Base-by-base conservation (phyloP, 148 eudicot genomes). In the Silene uniflora region DNA sequence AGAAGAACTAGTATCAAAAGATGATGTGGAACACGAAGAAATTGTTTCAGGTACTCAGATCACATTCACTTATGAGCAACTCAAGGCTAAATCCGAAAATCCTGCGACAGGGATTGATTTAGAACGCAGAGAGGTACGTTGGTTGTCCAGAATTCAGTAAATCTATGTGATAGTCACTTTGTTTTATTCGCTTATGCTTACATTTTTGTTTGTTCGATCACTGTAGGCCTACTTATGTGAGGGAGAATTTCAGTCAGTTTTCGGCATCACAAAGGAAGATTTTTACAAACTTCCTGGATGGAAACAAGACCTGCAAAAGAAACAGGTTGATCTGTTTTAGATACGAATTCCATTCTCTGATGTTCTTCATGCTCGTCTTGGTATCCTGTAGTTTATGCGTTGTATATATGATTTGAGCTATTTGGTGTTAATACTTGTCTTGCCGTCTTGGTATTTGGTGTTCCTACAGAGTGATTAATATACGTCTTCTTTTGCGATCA, bases 271-370 rank as follows among this genome's bases (percentile, higher is more conserved):
- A 17, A 94, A 90, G 86, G 96, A 87, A 69, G 90, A 84, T 10
- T 94, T 94, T 78, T 85, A 85, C 77, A 90, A 90, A 78, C 79
- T 92, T 85, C 98, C 98, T 0, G 89, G 87, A 80, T 94, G 98
- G 98, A 94, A 94, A 89, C 97, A 94, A 85, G 98, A 94, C 83
- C 79, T 90, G 90, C 89, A 81, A 71, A 94, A 94, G 83, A 92
- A 76, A 87, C 90, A 94, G 78, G 78, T 84, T 13, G 98, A 94
- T 85, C 90, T 94, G 81, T 94, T 94, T 79, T 94, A 89, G 79
- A 19, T 62, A 73, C 61, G 16, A 58, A 13, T 58, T 25, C 32
- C 10, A 22, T 18, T 66, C 67, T 16, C 22, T 10, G 27, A 47
- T 44, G 35, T 35, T 4, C 58, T 46, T 44, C 32, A 47, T 67